These are phyloP conservation scores for Dothideomycetidae sp. DNA, from an alignment of 2,329 filamentous ascomycete species.

Conservation along the genomic window DNA sequence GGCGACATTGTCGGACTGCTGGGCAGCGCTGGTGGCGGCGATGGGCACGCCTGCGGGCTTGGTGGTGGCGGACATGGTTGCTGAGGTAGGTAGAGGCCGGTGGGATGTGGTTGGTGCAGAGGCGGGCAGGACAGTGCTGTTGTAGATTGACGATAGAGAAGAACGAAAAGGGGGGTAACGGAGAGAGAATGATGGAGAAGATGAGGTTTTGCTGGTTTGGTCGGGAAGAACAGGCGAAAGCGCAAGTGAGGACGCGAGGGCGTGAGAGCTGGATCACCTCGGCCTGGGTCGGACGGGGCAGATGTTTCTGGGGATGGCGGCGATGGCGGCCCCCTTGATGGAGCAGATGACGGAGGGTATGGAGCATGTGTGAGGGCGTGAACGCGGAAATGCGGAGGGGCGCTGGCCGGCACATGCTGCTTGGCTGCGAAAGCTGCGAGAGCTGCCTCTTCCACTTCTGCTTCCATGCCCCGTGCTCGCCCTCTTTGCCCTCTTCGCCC, in stretches of 20 bases:
- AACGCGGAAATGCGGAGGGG: too few species aligned
- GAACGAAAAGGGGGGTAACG: background rate
- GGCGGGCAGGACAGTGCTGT: too few species aligned
- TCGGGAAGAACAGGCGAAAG: background rate
- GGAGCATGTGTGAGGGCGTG: too few species aligned
- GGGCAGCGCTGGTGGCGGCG: conserved; percentile 46
- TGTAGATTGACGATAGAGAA: conserved; percentile 3
- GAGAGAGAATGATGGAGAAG: conserved; percentile 1
- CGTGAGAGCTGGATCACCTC: conserved; percentile 4
- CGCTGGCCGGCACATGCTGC: too few species aligned
- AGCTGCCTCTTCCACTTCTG: too few species aligned
- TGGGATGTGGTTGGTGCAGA: background rate
- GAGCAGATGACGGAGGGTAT: too few species aligned
- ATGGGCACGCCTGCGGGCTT: conserved; percentile 14
- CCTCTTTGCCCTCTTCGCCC: too few species aligned
- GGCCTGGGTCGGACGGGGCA: conserved; percentile 4
- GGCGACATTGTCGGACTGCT: conserved; percentile 91
- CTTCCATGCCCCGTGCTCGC: too few species aligned
- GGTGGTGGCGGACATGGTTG: conserved; percentile 27
- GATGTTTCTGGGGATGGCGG: background rate
- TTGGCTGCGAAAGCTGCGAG: too few species aligned
- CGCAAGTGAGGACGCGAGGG: too few species aligned
- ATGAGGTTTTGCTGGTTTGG: too few species aligned
- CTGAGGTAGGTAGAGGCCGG: background rate
- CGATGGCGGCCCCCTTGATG: too few species aligned